Base-by-base conservation (phyloP, 2,329 filamentous ascomycete genomes). In the Aureobasidium melanogenum region DNA sequence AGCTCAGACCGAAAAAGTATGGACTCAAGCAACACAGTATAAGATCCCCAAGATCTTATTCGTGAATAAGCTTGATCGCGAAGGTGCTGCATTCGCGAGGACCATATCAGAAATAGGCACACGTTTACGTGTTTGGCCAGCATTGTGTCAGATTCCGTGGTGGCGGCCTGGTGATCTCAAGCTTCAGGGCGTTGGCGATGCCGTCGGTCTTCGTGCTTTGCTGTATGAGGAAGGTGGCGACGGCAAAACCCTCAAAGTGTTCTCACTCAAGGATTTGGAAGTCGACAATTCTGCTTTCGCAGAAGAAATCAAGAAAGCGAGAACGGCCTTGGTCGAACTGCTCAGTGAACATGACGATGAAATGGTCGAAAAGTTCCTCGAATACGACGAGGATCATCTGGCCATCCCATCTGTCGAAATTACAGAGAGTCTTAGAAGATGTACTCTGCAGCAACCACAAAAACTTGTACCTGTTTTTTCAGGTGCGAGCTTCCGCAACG, bases 1-100 rank as follows among this genome's bases (percentile, higher is more conserved):
- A 74, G 93, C 94, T 1, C 94, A 97, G 72, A 97, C 94, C 0
- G 94, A 99, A 72, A 88, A 96, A 68, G 94, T 99, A 3, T 99
- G 94, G 94, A 82, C 84, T 15, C 94, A 96, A 65, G 92, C 94
- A 7, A 89, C 88, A 57, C 85, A 87, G 48, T 96, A 96, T 71
- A 81, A 80, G 24, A 96, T 97, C 43, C 94, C 94, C 0, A 82
- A 91, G 34, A 84, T 94, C 60, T 80, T 91, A 52, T 93, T 87
- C 65, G 82, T 94, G 68, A 95, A 95, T 75, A 95, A 95, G 72
- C 82, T 94, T 2, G 90, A 95, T 71, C 85, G 90, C 41, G 88
- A 90, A 64, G 90, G 90, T 10, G 89, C 90, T 17, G 81, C 84
- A 1, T 97, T 97, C 76, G 87, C 87, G 28, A 84, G 88, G 58